These are phyloP conservation scores for Cladorrhinum sp. DNA, from an alignment of 2,329 filamentous ascomycete species.

Conservation along the genomic window DNA sequence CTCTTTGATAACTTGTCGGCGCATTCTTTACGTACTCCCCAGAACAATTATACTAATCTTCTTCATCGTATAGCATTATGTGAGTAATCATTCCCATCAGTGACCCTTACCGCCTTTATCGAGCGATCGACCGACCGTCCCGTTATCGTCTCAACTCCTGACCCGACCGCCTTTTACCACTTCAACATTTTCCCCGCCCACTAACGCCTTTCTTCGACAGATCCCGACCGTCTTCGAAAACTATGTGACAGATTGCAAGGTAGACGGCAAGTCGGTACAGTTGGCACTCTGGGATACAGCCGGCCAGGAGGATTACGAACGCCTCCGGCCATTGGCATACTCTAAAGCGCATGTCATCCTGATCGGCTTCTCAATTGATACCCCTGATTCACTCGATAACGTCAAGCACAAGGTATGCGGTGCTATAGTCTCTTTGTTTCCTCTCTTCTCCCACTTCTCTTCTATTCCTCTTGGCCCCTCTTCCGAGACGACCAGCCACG, in stretches of 20 bases:
- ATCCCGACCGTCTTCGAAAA: constrained; percentile 99
- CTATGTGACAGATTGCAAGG: constrained; percentile 97
- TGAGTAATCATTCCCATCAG: constrained; percentile 33
- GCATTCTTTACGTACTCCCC: not conserved
- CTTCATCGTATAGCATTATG: constrained; percentile 44
- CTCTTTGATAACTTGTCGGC: not conserved
- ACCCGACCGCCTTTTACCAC: constrained; percentile 2
- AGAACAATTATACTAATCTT: constrained; percentile 8
- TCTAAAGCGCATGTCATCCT: constrained; percentile 96
- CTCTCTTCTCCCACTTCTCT: constrained; percentile 1
- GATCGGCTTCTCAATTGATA: constrained; percentile 93
- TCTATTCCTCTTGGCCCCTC: not conserved
- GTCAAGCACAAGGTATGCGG: constrained; percentile 85
- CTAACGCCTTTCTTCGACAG: constrained; percentile 39
- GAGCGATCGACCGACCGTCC: not conserved
- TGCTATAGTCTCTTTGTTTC: not conserved
- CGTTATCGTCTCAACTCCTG: not conserved
- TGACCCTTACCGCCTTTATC: not conserved
- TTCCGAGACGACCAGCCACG: not conserved
- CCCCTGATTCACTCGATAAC: constrained; percentile 93
- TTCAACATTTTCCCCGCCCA: not conserved
- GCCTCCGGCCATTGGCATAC: constrained; percentile 90
- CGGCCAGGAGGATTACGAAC: constrained; percentile 97
- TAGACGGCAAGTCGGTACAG: constrained; percentile 98
- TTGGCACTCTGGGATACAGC: constrained; percentile 99